Conservation (phyloP, 1,284 basidiomycete species). For the Singerocomus inundabilis region DNA sequence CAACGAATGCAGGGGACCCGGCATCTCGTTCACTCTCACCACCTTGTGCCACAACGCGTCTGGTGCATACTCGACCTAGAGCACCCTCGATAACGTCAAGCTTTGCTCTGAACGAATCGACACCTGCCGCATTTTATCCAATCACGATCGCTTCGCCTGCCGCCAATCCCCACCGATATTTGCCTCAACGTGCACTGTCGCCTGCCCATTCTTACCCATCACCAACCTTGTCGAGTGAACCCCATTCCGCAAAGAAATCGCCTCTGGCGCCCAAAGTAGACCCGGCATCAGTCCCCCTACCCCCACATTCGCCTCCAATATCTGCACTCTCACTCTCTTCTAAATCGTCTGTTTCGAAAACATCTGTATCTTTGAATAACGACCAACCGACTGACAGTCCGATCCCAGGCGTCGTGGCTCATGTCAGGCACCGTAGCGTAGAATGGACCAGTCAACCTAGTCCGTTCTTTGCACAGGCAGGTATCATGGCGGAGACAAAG, state of each 20-base stretch:
- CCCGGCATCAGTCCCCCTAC: conserved; percentile 52
- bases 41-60: conserved; percentile 35
- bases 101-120: conserved; percentile 34
- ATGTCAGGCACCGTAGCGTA: conserved; percentile 8
- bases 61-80: conserved; percentile 37
- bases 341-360: conserved; percentile 58
- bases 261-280: conserved; percentile 44
- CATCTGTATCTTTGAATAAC: conserved; percentile 41
- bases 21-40: conserved; percentile 30
- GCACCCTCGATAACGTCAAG: conserved; percentile 46
- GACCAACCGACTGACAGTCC: conserved; percentile 37
- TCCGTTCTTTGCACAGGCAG: conserved; percentile 11
- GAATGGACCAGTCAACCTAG: conserved; percentile 10
- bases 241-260: conserved; percentile 21
- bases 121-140: conserved; percentile 45
- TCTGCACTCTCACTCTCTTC: conserved; percentile 73
- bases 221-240: conserved; percentile 36
- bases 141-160: conserved; percentile 54
- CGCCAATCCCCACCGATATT: conserved; percentile 57
- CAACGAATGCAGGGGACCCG: conserved; percentile 11
- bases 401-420: conserved; percentile 15
- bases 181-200: conserved; percentile 37
- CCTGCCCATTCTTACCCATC: conserved; percentile 37
- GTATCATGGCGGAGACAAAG: not conserved
- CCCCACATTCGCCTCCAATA: conserved; percentile 64